Percentiles rank a stretch among this genome's conserved stretches.
Conservation (phyloP, 2,329 filamentous ascomycete genomes). For the Shiraia sp. region DNA sequence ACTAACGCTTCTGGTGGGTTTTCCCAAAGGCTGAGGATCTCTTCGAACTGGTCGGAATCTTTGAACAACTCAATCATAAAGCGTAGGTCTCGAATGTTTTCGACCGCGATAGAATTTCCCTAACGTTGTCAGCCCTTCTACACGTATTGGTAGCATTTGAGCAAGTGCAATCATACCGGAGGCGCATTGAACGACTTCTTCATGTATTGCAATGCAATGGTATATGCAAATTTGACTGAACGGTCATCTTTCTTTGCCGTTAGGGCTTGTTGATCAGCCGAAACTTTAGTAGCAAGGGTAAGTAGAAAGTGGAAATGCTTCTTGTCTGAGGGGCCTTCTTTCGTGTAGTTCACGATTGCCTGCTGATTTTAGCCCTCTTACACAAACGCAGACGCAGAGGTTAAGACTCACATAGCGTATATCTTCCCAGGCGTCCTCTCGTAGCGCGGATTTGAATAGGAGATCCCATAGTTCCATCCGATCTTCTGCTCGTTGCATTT, state of each 20-base stretch:
- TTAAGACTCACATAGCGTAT: constrained; percentile 31
- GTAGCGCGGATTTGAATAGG: constrained; percentile 32
- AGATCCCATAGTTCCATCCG: constrained; percentile 32
- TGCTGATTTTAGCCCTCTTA: constrained; percentile 15
- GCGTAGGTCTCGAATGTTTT: constrained; percentile 37
- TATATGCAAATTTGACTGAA: constrained; percentile 22
- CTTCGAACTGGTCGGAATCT: constrained; percentile 24
- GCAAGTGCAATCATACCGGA: constrained; percentile 14
- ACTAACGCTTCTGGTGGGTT: constrained; percentile 18
- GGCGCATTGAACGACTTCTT: constrained; percentile 32
- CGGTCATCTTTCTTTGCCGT: constrained; percentile 17
- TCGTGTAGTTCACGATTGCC: constrained; percentile 35
- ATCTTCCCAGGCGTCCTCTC: constrained; percentile 41
- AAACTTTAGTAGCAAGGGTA: constrained; percentile 34
- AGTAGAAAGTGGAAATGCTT: constrained; percentile 31
- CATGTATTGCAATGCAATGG: constrained; percentile 28
- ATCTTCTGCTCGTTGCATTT: constrained; percentile 23
- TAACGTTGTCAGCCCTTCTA: constrained; percentile 15
- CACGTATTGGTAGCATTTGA: background rate
- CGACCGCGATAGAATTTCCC: constrained; percentile 31
- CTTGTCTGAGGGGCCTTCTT: constrained; percentile 26
- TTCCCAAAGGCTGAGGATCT: constrained; percentile 32
- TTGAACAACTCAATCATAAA: constrained; percentile 39
- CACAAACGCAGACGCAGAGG: background rate
- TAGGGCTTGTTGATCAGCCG: constrained; percentile 25